Evolutionary conservation across 2,329 filamentous ascomycete genomes (phyloP), one percentile per base, ranked within the genome.

Genomic region (Colletotrichum caudatum): DNA sequence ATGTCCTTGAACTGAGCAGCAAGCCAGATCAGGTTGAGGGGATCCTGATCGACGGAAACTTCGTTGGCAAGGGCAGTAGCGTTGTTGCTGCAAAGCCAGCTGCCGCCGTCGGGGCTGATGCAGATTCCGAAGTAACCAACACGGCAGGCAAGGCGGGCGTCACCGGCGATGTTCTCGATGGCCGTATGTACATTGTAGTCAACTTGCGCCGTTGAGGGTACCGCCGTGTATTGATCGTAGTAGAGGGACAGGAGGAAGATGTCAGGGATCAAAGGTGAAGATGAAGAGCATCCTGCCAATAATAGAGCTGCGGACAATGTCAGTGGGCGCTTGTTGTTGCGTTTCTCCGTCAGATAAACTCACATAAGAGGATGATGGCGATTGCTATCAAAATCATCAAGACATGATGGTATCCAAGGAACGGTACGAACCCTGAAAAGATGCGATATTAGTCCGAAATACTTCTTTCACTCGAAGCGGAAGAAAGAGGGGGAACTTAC

Each of bases 201-300:
- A 76, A 97, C 94, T 84, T 98, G 95, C 12, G 95, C 89, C 6
- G 94, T 93, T 76, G 93, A 91, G 76, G 95, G 95, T 37, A 89
- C 86, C 3, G 96, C 93, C 26, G 91, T 90, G 84, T 98, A 98
- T 74, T 89, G 87, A 80, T 97, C 86, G 85, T 98, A 99, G 89
- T 97, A 98, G 78, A 99, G 90, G n/a, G 95, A 97, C 75, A 99
- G 93, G 76, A 99, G 90, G 88, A 98, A 99, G 82, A 99, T 98
- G 79, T 92, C 91, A 35, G 96, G 96, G 77, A 99, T 98, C 66
- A 97, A 86, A 2, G 95, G 96, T 63, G 95, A 98, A 51, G 95
- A 97, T 12, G 95, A 98, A 5, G 96, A 98, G 83, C 96, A 99
- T 78, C 96, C 96, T 78, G 96, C 95, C 76, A 99, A 87, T 78